phyloP scores from a whole-genome alignment of 2,329 filamentous ascomycete species.

The Blumeriella jaapii region DNA sequence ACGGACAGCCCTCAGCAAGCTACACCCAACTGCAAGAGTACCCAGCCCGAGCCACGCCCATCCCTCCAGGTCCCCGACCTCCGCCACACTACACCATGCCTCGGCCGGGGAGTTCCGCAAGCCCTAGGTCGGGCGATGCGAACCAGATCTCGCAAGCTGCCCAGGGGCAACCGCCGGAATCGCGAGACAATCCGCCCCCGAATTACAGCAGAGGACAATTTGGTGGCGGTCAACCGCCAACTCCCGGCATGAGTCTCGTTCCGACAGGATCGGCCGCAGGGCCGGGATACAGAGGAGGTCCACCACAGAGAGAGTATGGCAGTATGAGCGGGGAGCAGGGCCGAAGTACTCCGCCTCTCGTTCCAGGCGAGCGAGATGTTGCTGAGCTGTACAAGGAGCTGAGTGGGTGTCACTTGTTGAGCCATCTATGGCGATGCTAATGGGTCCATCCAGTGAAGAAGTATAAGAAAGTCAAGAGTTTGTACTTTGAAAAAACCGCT shows the following conservation, averaged over 20 bases:
- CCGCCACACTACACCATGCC: constrained; percentile 23
- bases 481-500: constrained; percentile 86
- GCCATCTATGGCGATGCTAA: constrained; percentile 6
- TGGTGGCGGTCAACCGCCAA: constrained; percentile 15
- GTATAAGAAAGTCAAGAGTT: constrained; percentile 95
- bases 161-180: constrained; percentile 20
- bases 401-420: constrained; percentile 26
- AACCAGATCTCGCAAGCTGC: constrained; percentile 18
- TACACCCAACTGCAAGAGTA: constrained; percentile 17
- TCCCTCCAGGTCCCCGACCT: constrained; percentile 19
- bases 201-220: constrained; percentile 22
- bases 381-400: constrained; percentile 32
- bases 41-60: constrained; percentile 20
- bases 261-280: constrained; percentile 16
- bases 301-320: constrained; percentile 25
- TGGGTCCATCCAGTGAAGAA: constrained; percentile 59
- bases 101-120: constrained; percentile 16
- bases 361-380: constrained; percentile 22
- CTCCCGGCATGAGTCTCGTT: constrained; percentile 19
- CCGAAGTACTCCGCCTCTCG: constrained; percentile 35
- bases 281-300: constrained; percentile 25
- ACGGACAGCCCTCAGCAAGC: constrained; percentile 21
- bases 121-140: constrained; percentile 23
- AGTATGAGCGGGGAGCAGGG: constrained; percentile 29
- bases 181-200: constrained; percentile 20